A percentile compares a stretch with the other conserved stretches of the same genome.
Evolutionary conservation across 2,329 filamentous ascomycete genomes (phyloP).

Genomic region (Penicillium sp.): DNA sequence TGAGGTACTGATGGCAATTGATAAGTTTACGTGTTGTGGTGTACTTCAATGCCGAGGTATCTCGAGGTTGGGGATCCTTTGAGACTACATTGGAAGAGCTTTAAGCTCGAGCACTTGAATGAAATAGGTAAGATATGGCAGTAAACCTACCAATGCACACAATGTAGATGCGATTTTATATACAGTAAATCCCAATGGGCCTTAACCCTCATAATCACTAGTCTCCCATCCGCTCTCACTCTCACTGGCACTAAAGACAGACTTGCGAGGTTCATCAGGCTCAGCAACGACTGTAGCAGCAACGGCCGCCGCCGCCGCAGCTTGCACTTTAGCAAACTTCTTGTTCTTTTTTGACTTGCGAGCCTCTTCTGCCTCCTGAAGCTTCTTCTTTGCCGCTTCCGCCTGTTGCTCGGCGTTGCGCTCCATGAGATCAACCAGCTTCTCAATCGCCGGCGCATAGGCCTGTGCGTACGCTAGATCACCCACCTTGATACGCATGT

Average conservation of each 20-base stretch:
- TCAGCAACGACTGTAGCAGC: conserved; percentile 8
- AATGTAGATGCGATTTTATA: background rate
- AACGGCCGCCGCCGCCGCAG: conserved; percentile 4
- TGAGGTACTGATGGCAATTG: no score
- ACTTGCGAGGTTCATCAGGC: conserved; percentile 9
- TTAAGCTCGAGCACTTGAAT: background rate
- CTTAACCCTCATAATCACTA: conserved; percentile 21
- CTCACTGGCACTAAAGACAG: conserved; percentile 37
- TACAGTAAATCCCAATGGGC: background rate
- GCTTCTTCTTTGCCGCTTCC: conserved; percentile 19
- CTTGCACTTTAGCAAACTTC: conserved; percentile 24
- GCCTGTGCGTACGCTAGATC: conserved; percentile 59
- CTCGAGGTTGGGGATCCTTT: no score
- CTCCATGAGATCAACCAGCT: conserved; percentile 48
- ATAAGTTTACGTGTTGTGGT: no score
- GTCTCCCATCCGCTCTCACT: conserved; percentile 38
- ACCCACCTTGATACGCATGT: conserved; percentile 61
- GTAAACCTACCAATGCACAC: background rate
- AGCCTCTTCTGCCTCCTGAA: conserved; percentile 22
- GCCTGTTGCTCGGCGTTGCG: conserved; percentile 31
- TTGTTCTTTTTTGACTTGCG: conserved; percentile 23
- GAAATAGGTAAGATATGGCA: background rate
- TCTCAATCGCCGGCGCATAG: conserved; percentile 56
- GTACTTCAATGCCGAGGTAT: no score
- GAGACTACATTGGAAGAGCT: background rate